Percentiles rank a stretch among this genome's conserved stretches.
Evolutionary conservation across 2,329 filamentous ascomycete species (phyloP).

Genomic region (Cylindrodendrum hubeiense): DNA sequence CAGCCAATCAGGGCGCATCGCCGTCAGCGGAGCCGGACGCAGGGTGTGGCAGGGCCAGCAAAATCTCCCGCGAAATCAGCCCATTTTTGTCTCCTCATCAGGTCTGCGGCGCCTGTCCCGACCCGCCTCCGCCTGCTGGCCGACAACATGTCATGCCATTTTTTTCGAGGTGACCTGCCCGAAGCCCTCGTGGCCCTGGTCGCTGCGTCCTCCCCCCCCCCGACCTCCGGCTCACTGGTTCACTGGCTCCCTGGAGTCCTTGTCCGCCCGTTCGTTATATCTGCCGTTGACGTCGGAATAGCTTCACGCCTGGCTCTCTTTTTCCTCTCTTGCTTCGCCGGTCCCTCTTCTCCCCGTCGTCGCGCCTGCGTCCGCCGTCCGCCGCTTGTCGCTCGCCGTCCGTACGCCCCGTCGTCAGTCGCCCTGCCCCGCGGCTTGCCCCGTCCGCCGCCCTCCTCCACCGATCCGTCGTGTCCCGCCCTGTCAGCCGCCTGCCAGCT

Average conservation of each 20-base stretch:
- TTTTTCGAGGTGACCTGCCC: conserved; percentile 41
- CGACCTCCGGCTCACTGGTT: conserved; percentile 13
- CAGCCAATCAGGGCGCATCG: conserved; percentile 32
- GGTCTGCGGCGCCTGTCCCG: conserved; percentile 43
- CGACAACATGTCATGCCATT: conserved; percentile 53
- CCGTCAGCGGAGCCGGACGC: conserved; percentile 21
- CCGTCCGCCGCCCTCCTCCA: conserved; percentile 22
- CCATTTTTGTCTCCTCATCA: conserved; percentile 52
- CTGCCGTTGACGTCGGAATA: conserved; percentile 44
- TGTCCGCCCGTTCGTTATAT: conserved; percentile 40
- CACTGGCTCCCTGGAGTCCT: conserved; percentile 23
- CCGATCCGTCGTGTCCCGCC: conserved; percentile 11
- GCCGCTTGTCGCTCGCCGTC: conserved; percentile 15
- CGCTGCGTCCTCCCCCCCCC: conserved; percentile 26
- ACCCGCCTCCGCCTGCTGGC: conserved; percentile 47
- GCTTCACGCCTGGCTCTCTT: conserved; percentile 39
- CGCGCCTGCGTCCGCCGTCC: conserved; percentile 23
- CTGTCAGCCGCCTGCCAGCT: conserved; percentile 1
- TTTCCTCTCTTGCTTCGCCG: conserved; percentile 26
- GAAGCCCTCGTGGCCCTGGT: conserved; percentile 35
- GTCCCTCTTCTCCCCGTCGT: conserved; percentile 24
- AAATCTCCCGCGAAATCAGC: conserved; percentile 51
- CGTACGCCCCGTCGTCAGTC: conserved; percentile 18
- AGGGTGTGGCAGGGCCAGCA: conserved; percentile 37
- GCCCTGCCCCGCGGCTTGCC: conserved; percentile 22